Evolutionary conservation across 2,329 filamentous ascomycete genomes (phyloP), one percentile per base, ranked within the genome.

Genomic region (Fusarium lateritium): DNA sequence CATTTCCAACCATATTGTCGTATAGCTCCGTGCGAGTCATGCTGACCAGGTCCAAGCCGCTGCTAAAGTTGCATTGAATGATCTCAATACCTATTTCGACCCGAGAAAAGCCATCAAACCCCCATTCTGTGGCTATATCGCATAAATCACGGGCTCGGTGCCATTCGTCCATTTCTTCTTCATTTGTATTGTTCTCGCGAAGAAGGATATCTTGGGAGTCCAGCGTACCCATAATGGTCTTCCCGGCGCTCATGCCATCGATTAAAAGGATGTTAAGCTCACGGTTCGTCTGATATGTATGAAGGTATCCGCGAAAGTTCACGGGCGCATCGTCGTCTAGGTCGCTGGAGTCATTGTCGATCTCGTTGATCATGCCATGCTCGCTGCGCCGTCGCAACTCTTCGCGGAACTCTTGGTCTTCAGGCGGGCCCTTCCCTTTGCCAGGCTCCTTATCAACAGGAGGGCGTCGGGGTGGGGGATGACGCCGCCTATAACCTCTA

Each of bases 61-160:
- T 67, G 11, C 70, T 67, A 45, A 93, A 93, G 54, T 89, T 80
- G 75, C 91, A 93, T 21, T 91, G 80, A 50, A 93, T 90, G 54
- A 92, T 83, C 76, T 93, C 91, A 68, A 92, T 92, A 0, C 91
- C 91, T 19, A 85, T 84, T 73, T 93, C 91, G 84, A 90, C 90
- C 13, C 91, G 85, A 3, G 93, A 77, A 22, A 92, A 81, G 0
- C 89, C 89, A 70, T 92, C 87, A n/a, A 92, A 82, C 11, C 86
- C 86, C 89, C 76, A 87, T 55, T 71, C 77, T 61, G 44, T 77
- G 11, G 86, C 83, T 11, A 91, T 70, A 0, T 83, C 76, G 75
- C 91, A 93, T 2, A 92, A 77, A 2, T 82, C 81, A 2, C 70
- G 49, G 0, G 89, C 90, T 8, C 90, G 86, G 3, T 78, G 75